Conservation (phyloP, 331 rosid species). For the Quercus phellos region DNA sequence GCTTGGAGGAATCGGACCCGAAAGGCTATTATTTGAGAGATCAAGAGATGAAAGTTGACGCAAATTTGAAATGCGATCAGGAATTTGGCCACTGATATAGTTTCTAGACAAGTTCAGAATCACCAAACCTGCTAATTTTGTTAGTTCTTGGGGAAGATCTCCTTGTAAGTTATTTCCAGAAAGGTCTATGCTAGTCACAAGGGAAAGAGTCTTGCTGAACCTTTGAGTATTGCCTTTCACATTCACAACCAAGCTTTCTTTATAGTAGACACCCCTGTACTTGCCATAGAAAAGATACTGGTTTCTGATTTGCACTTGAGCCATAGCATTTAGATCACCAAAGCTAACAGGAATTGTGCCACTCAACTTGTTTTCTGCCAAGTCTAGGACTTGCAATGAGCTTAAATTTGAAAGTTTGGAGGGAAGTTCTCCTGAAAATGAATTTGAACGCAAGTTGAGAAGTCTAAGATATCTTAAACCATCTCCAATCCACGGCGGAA, state of each 20-base stretch:
- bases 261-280: conserved; percentile 1
- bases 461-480: conserved; percentile 21
- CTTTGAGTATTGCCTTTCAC: neutral
- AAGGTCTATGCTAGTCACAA: conserved; percentile 39
- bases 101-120: conserved; percentile 38
- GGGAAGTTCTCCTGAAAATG: conserved; percentile 32
- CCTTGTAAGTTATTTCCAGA: conserved; percentile 41
- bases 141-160: conserved; percentile 31
- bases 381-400: conserved; percentile 41
- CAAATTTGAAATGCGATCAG: conserved; percentile 28
- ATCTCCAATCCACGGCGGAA: conserved; percentile 40
- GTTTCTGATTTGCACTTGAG: neutral
- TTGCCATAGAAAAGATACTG: conserved; percentile 11
- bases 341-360: conserved; percentile 32
- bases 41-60: conserved; percentile 37
- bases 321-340: conserved; percentile 31
- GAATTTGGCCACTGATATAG: conserved; percentile 34
- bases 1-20: conserved; percentile 39
- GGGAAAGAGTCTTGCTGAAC: conserved; percentile 33
- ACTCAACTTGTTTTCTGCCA: conserved; percentile 31
- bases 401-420: conserved; percentile 16
- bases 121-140: conserved; percentile 28
- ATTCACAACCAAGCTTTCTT: conserved; percentile 27
- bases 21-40: conserved; percentile 39
- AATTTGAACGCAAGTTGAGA: conserved; percentile 37